A percentile compares a stretch with the other conserved stretches of the same genome.
phyloP scores from a whole-genome alignment of 768 basidiomycete species.

The Lanmaoa rubissima region DNA sequence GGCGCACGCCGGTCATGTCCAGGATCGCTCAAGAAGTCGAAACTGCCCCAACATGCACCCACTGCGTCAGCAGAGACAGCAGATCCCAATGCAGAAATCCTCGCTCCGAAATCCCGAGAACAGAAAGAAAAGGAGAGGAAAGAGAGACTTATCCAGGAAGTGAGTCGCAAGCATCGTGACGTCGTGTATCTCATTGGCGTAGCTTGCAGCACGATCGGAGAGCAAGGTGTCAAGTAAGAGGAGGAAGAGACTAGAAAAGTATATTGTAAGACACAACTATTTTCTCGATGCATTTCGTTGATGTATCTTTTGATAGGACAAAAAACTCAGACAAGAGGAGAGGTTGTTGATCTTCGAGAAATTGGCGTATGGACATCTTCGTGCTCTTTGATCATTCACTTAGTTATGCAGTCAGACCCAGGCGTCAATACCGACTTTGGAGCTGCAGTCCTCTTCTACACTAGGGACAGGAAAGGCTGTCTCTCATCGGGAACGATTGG shows the following conservation, averaged over 20 bases:
- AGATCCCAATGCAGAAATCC: constrained; percentile 59
- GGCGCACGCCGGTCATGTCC: constrained; percentile 65
- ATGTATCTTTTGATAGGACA: constrained; percentile 52
- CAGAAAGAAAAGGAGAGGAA: constrained; percentile 59
- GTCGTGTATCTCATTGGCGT: constrained; percentile 2
- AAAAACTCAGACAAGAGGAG: constrained; percentile 91
- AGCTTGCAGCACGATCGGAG: constrained; percentile 48
- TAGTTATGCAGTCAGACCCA: constrained; percentile 64
- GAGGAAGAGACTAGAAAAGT: constrained; percentile 86
- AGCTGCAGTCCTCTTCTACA: constrained; percentile 77
- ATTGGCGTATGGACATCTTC: constrained; percentile 56
- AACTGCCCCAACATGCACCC: constrained; percentile 37
- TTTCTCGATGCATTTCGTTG: not conserved
- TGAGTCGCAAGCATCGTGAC: constrained; percentile 27
- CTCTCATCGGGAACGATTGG: constrained; percentile 60
- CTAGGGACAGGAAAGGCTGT: constrained; percentile 71
- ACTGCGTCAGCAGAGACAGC: constrained; percentile 24
- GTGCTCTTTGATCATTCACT: constrained; percentile 2
- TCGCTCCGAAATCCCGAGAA: constrained; percentile 57
- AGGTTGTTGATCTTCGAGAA: constrained; percentile 74
- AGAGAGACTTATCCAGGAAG: constrained; percentile 62
- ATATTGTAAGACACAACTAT: constrained; percentile 59
- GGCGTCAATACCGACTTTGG: constrained; percentile 56
- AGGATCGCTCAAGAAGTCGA: constrained; percentile 63
- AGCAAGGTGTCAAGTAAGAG: constrained; percentile 82